phyloP scores from a whole-genome alignment of 768 basidiomycete species.

The Serendipita vermifera region DNA sequence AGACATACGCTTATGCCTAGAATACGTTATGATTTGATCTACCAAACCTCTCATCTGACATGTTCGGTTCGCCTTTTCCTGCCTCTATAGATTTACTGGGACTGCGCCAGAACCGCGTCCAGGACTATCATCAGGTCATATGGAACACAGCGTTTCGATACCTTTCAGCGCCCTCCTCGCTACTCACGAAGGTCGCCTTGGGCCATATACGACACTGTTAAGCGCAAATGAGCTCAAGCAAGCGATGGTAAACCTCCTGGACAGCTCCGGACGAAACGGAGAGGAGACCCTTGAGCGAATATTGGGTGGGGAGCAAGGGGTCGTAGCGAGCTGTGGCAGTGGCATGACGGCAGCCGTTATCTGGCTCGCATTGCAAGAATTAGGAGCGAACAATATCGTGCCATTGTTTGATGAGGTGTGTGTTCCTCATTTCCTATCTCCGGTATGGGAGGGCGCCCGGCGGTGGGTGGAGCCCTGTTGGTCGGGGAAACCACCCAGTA shows the following conservation, averaged over 20 bases:
- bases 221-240: slow-evolving; percentile 43
- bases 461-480: too few species aligned
- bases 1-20: too few species aligned
- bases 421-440: too few species aligned
- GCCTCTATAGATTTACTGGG: slow-evolving; percentile 52
- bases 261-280: slow-evolving; percentile 26
- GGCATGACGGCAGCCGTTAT: slow-evolving; percentile 96
- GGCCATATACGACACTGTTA: slow-evolving; percentile 38
- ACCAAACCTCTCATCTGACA: slow-evolving; percentile 4
- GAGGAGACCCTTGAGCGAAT: slow-evolving; percentile 37
- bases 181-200: slow-evolving; percentile 26
- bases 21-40: too few species aligned
- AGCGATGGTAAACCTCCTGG: slow-evolving; percentile 51
- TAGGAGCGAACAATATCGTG: slow-evolving; percentile 43
- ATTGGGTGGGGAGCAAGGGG: slow-evolving; percentile 42
- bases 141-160: slow-evolving; percentile 72
- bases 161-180: slow-evolving; percentile 69
- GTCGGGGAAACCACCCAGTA: too few species aligned
- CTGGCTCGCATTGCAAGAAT: slow-evolving; percentile 78
- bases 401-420: slow-evolving; percentile 93
- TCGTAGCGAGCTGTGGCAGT: slow-evolving; percentile 79
- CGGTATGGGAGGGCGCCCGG: too few species aligned
- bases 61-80: slow-evolving; percentile 9
- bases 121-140: slow-evolving; percentile 81
- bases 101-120: slow-evolving; percentile 79